A percentile compares a stretch with the other conserved stretches of the same genome.
Conservation (phyloP, 78 protist genomes). For the Dictyostelium brefeldianum region DNA sequence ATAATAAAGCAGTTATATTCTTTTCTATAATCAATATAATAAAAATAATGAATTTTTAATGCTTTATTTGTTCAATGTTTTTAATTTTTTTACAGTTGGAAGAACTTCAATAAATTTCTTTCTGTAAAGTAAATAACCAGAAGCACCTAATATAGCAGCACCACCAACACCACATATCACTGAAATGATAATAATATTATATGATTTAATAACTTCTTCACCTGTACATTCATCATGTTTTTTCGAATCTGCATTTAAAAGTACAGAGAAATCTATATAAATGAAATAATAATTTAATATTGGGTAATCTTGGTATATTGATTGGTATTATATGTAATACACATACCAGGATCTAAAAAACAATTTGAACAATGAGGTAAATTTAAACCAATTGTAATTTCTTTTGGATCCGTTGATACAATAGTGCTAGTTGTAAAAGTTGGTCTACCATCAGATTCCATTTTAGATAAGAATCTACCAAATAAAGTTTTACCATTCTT, state of each 20-base stretch:
- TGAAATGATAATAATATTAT: no score
- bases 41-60: no score
- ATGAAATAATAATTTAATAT: not conserved
- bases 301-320: no score
- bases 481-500: not conserved
- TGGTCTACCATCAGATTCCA: slow-evolving; percentile 20
- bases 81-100: not conserved
- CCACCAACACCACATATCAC: not conserved
- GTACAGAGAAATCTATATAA: not conserved
- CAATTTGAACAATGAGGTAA: slow-evolving; percentile 33
- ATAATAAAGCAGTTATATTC: no score
- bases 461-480: slow-evolving; percentile 1
- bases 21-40: no score
- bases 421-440: not conserved
- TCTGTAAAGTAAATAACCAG: not conserved
- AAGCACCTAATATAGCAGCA: slow-evolving; percentile 13
- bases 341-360: slow-evolving; percentile 32
- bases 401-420: not conserved
- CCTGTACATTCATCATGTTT: not conserved
- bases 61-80: not conserved
- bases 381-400: slow-evolving; percentile 2
- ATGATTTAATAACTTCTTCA: not conserved
- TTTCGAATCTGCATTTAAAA: not conserved
- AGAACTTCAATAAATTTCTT: slow-evolving; percentile 6
- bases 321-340: no score